Evolutionary conservation across 768 basidiomycete genomes (phyloP).

Genomic region (Hirschioporus abietinus): DNA sequence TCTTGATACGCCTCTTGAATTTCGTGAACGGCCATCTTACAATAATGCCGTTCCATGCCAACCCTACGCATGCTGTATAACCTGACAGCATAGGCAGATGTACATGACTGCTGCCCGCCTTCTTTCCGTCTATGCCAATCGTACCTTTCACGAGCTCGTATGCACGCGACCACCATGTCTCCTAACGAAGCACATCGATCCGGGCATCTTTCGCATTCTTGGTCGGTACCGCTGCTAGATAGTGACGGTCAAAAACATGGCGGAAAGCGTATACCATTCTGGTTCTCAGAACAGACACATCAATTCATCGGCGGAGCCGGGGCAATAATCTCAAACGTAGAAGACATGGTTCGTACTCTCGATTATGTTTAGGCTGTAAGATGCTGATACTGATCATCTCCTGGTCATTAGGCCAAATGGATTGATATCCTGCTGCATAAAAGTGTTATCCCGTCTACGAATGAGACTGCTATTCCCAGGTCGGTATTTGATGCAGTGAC

Average conservation of each 20-base stretch:
- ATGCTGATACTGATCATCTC: neutral
- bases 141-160: conserved; percentile 15
- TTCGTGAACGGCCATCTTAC: conserved; percentile 33
- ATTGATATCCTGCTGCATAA: conserved; percentile 27
- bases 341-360: conserved; percentile 38
- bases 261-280: conserved; percentile 23
- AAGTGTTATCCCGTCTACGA: conserved; percentile 26
- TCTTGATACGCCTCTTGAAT: conserved; percentile 27
- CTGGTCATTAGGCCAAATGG: conserved; percentile 32
- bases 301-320: conserved; percentile 32
- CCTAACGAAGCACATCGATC: conserved; percentile 26
- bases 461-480: conserved; percentile 28
- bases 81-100: conserved; percentile 26
- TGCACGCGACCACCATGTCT: conserved; percentile 36
- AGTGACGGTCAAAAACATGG: conserved; percentile 17
- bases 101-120: conserved; percentile 31
- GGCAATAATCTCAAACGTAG: conserved; percentile 35
- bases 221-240: conserved; percentile 15
- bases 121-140: conserved; percentile 30
- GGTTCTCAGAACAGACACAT: conserved; percentile 22
- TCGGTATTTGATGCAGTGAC: conserved; percentile 26
- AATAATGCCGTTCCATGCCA: conserved; percentile 30
- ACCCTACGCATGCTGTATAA: neutral
- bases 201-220: conserved; percentile 29
- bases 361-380: neutral